Conservation (phyloP, 2,329 filamentous ascomycete genomes). For the Fusarium chuoi region DNA sequence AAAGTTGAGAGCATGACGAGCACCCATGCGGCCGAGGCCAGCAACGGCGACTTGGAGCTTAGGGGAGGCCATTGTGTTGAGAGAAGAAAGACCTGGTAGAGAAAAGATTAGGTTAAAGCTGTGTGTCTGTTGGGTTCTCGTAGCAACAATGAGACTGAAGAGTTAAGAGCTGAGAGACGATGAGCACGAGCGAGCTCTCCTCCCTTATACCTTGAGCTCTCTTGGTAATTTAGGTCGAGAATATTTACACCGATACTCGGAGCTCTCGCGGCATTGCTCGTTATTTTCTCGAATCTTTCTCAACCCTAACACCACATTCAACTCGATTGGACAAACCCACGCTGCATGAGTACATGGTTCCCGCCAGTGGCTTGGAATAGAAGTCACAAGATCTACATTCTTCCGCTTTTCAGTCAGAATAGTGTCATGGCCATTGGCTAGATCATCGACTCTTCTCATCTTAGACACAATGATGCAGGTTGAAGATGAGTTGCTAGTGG, state of each 20-base stretch:
- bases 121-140: not conserved
- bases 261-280: not conserved
- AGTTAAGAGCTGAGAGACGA: not conserved
- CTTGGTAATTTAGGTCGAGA: not conserved
- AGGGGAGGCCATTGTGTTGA: conserved; percentile 31
- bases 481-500: not conserved
- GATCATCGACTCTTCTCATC: not conserved
- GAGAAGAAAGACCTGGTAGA: not conserved
- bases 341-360: not conserved
- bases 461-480: not conserved
- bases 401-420: not conserved
- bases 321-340: not conserved
- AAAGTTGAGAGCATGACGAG: conserved; percentile 44
- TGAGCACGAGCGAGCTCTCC: conserved; percentile 9
- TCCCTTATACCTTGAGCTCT: conserved; percentile 22
- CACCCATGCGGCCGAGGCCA: conserved; percentile 43
- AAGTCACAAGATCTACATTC: conserved; percentile 15
- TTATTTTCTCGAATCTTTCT: not conserved
- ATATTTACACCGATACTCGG: conserved; percentile 11
- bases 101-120: not conserved
- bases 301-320: not conserved
- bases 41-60: conserved; percentile 42
- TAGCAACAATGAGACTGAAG: not conserved
- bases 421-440: not conserved
- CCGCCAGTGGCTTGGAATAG: not conserved